Conservation (phyloP, 2,329 filamentous ascomycete genomes). For the Thelonectria rubi region DNA sequence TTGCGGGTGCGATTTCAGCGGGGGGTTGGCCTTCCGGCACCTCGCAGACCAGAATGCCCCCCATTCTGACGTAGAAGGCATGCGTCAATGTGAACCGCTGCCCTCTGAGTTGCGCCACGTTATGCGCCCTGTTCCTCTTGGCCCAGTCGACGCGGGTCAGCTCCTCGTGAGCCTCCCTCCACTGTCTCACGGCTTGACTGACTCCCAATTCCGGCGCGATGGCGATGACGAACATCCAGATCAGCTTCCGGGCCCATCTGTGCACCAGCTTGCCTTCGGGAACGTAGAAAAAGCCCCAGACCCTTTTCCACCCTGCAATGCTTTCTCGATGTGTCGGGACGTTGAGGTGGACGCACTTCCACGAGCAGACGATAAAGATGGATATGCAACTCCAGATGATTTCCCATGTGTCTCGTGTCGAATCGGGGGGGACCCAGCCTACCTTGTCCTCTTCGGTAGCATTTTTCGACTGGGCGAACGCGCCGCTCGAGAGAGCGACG, state of each 20-base stretch:
- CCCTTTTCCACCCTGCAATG: not conserved
- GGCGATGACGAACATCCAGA: not conserved
- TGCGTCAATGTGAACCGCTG: not conserved
- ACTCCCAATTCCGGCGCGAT: conserved; percentile 1
- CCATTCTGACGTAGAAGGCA: conserved; percentile 3
- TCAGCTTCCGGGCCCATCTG: not conserved
- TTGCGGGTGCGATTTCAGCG: not conserved
- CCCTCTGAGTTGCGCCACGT: not conserved
- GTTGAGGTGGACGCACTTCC: conserved; percentile 12
- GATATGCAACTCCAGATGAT: conserved; percentile 12
- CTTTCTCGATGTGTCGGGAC: not conserved
- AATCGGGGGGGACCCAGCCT: not conserved
- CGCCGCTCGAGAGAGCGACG: not conserved
- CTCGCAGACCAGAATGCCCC: not conserved
- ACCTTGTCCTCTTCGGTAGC: not conserved
- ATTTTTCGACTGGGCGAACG: not conserved
- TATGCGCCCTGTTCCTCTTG: not conserved
- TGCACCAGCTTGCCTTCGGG: not conserved
- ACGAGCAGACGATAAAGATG: conserved; percentile 8
- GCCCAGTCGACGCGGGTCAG: not conserved
- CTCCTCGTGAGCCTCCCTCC: not conserved
- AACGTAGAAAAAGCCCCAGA: not conserved
- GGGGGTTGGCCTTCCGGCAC: not conserved
- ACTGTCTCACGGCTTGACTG: not conserved
- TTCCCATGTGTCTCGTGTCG: conserved; percentile 1